A percentile compares a stretch with the other conserved stretches of the same genome.
phyloP scores from a whole-genome alignment of 23 red algal genomes.

The Pyropia yezoensis region DNA sequence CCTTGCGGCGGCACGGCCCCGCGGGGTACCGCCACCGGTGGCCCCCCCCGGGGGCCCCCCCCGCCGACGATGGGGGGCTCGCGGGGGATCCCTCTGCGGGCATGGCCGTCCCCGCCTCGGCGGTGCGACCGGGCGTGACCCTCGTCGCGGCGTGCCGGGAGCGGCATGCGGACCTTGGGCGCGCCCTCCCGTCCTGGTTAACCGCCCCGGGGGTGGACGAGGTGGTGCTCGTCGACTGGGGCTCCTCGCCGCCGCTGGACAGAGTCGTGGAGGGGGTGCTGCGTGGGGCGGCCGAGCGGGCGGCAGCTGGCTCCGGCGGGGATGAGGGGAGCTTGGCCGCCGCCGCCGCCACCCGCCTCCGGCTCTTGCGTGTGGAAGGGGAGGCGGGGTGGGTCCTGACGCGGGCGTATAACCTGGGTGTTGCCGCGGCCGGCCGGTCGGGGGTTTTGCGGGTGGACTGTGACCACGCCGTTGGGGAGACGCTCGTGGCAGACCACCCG shows the following conservation, averaged over 20 bases:
- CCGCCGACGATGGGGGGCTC: too few relatives aligned
- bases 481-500: constrained; percentile 36
- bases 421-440: constrained; percentile 17
- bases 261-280: constrained; percentile 5
- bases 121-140: constrained; percentile 19
- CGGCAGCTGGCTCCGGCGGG: background rate
- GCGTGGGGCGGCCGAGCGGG: background rate
- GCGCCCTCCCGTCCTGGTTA: constrained; percentile 22
- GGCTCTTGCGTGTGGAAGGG: constrained; percentile 29
- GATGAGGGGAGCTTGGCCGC: constrained; percentile 11
- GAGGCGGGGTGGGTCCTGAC: constrained; percentile 45
- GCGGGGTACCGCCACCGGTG: too few relatives aligned
- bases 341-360: constrained; percentile 19
- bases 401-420: constrained; percentile 64
- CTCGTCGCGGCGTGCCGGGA: constrained; percentile 63
- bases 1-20: too few relatives aligned
- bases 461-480: constrained; percentile 24
- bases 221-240: constrained; percentile 63
- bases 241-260: constrained; percentile 25
- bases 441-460: constrained; percentile 51
- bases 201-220: constrained; percentile 17
- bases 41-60: too few relatives aligned
- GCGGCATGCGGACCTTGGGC: constrained; percentile 33
- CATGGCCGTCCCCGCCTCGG: too few relatives aligned
- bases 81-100: too few relatives aligned